phyloP scores from a whole-genome alignment of 2,329 filamentous ascomycete genomes.

The Chaetomiaceae sp. region DNA sequence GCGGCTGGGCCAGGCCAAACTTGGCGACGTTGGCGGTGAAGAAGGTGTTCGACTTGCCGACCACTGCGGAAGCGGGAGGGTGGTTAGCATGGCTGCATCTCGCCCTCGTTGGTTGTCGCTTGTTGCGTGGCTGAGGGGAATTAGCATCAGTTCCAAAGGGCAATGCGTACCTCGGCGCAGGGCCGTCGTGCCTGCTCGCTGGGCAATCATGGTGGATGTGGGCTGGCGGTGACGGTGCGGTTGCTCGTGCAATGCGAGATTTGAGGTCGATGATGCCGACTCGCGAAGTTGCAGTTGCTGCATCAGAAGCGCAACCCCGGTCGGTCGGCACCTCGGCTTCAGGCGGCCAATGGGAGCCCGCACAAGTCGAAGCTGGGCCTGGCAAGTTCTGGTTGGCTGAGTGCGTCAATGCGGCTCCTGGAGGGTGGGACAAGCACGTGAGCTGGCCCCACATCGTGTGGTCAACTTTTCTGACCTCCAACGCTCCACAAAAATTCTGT shows the following conservation, averaged over 20 bases:
- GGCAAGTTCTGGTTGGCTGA: constrained; percentile 7
- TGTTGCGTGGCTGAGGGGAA: not conserved
- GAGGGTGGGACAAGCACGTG: constrained; percentile 13
- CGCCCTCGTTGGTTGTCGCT: not conserved
- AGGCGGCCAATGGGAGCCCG: constrained; percentile 18
- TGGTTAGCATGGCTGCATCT: constrained; percentile 7
- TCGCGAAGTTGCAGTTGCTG: constrained; percentile 8
- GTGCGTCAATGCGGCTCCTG: not conserved
- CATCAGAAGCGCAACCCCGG: constrained; percentile 18
- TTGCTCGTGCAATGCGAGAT: constrained; percentile 19
- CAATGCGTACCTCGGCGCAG: constrained; percentile 48
- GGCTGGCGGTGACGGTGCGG: constrained; percentile 10
- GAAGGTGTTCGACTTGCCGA: constrained; percentile 40
- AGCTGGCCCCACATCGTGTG: constrained; percentile 11
- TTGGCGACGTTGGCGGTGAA: constrained; percentile 44
- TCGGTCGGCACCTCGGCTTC: constrained; percentile 23
- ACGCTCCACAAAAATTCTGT: constrained; percentile 15
- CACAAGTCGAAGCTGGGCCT: constrained; percentile 23
- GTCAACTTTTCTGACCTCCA: not conserved
- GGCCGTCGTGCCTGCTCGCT: constrained; percentile 52
- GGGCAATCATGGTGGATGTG: constrained; percentile 45
- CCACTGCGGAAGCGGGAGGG: constrained; percentile 21
- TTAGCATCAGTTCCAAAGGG: not conserved
- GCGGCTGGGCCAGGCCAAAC: constrained; percentile 37
- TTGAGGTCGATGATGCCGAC: constrained; percentile 19